Percentiles rank a stretch among this genome's conserved stretches.
Evolutionary conservation across 169 alveolate genomes (phyloP).

Genomic region (Plasmodium relictum): DNA sequence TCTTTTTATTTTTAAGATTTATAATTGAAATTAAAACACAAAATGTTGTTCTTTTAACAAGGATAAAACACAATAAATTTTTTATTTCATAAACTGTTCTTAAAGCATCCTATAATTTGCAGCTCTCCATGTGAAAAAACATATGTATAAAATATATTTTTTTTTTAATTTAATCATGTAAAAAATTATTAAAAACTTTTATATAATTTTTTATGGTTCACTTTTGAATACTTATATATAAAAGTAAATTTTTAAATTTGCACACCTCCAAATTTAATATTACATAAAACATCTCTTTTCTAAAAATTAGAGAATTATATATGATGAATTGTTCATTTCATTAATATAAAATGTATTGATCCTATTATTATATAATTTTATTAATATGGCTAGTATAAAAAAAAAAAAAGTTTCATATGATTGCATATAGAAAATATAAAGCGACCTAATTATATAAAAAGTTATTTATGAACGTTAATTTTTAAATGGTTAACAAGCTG

Average conservation of each 20-base stretch:
- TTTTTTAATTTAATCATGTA: background rate
- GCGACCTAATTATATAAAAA: constrained; percentile 8
- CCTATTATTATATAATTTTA: constrained; percentile 3
- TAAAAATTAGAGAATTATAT: constrained; percentile 24
- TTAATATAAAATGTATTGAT: background rate
- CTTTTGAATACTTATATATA: no score
- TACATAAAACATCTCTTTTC: constrained; percentile 5
- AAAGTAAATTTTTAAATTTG: no score
- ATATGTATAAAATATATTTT: background rate
- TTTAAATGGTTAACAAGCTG: constrained; percentile 13
- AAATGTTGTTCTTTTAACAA: no score
- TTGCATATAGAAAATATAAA: constrained; percentile 7
- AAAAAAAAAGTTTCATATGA: constrained; percentile 14
- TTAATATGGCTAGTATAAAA: constrained; percentile 49
- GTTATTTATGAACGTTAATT: background rate
- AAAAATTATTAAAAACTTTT: constrained; percentile 7
- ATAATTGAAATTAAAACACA: no score
- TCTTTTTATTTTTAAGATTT: no score
- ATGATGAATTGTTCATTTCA: constrained; percentile 50
- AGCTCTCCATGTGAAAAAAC: background rate
- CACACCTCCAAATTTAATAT: background rate
- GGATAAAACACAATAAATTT: background rate
- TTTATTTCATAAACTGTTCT: background rate
- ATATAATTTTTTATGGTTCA: background rate
- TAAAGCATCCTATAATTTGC: background rate